Evolutionary conservation across 331 rosid genomes (phyloP), one percentile per base, ranked within the genome.

Genomic region (Rosa hybrid): DNA sequence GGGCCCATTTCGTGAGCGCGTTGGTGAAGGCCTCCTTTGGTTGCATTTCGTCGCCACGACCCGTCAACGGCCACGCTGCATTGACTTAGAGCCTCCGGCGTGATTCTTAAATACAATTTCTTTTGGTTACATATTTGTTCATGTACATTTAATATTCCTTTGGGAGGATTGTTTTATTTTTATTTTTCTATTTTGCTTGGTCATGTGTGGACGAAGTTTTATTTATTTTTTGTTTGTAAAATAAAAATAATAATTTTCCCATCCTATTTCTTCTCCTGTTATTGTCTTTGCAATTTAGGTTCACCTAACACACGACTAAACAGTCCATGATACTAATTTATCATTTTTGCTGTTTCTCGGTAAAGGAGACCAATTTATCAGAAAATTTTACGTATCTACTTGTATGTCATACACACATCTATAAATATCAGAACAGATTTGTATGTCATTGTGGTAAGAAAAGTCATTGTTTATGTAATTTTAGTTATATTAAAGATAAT

Each of bases 1-100:
- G 84, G 81, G 51, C 78, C 42, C 64, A 80, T 59, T 21, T 83
- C 56, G 51, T 83, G 23, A 83, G 78, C 75, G 75, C 83, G 44
- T 80, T 80, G 67, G 75, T 53, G n/a, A 80, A 79, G 78, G 86
- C 81, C 3, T 80, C 78, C 56, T 79, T 83, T 80, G 59, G 80
- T 59, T 79, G 86, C 53, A 64, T 82, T 62, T 44, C 78, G 0
- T 77, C 74, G 0, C 73, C 78, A 21, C n/a, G 72, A 23, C 42
- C 27, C 18, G 54, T 38, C 76, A 48, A 48, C 30, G 64, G 64
- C 75, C 53, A 23, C 4, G 11, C 39, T 7, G 8, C 46, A 3
- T 67, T 46, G 74, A 80, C 62, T 60, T 16, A 1, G 25, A 25
- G 25, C 71, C n/a, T 10, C 72, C 72, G 10, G 12, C 72, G 7